Evolutionary conservation across 805 yeast genomes (phyloP), one percentile per base, ranked within the genome.

Genomic region (Hanseniaspora thailandica): DNA sequence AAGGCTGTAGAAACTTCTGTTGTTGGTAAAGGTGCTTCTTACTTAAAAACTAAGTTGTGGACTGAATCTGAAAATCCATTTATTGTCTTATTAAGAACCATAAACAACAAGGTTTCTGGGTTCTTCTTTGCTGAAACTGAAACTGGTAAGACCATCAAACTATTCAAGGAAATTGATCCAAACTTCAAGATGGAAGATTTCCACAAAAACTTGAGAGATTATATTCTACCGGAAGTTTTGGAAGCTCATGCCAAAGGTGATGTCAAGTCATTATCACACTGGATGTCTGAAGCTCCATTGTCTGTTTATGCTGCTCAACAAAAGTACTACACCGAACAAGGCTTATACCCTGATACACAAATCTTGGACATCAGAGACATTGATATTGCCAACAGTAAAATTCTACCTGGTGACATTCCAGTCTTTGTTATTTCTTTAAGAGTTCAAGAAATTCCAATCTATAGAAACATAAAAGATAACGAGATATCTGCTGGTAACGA

Each of bases 281-380:
- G 99, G 99, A 78, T 93, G 56, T 82, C 94, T 47, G 98, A 93
- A 70, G 97, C 97, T 28, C 97, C 98, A 43, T 90, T 71, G 72
- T 90, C 90, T 66, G 94, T 93, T 56, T 87, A 95, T 78, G 79
- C 84, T 59, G 95, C 96, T 33, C 86, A 85, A 67, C 88, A 90
- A 66, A 93, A 93, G 69, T 94, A 86, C 65, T 81, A 87, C 66
- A 78, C 84, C 64, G 95, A 89, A 62, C 95, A 89, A 68, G 94
- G 94, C 6, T 72, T 90, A 52, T 86, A 85, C 63, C 81, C 96
- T 13, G 98, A 93, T 62, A 90, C 96, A 44, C 80, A 81, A 59
- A 86, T 93, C 58, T 75, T 93, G 63, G 99, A 93, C 66, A 86
- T 93, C 61, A 81, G 99, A 71, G 95, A 95, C 50, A 94, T 89